Base-by-base conservation (phyloP, 345 rosid genomes). In the Linum tenue region DNA sequence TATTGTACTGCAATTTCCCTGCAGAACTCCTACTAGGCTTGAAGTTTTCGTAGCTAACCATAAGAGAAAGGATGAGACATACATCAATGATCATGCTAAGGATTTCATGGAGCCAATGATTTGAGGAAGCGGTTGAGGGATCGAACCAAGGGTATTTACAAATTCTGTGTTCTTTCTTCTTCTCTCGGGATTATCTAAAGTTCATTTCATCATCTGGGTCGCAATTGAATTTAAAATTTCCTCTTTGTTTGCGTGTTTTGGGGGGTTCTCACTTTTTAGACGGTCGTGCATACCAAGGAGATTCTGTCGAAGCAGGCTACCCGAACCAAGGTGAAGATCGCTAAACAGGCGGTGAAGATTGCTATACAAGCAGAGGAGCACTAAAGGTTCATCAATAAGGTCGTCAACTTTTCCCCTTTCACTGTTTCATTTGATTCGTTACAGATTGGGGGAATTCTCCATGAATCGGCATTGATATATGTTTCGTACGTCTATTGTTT, bases 331-430 rank as follows among this genome's bases (percentile, higher is more conserved):
- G 79, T 87, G 85, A 86, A 87, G 56, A 64, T 92, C 58, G 88
- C 98, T 43, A 88, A 92, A 71, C 96, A 92, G 61, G 98, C 96
- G 2, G 84, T 78, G 69, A 92, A 85, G 91, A 88, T 92, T 70
- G 97, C 95, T 35, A 90, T 86, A 75, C 95, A 84, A 80, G 98
- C 92, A 7, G 97, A 88, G 79, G 94, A 86, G 72, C 98, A 92
- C 51, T 92, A 92, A 71, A 74, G 85, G 59, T 85, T 90, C 73
- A 83, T 92, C 63, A 92, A 82, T 69, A 92, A 92, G 87, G 98
- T 73, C 50, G 50, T 43, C 50, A 43, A 42, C 5, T 10, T 42
- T 42, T 5, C 59, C 43, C 41, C 63, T 72, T 62, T 3, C 35
- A 35, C 22, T 66, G 39, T 22, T 37, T 12, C 22, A n/a, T n/a